Evolutionary conservation across 176 grass and related monocot genomes (phyloP).

Genomic region (Dendrocalamus sinicus): DNA sequence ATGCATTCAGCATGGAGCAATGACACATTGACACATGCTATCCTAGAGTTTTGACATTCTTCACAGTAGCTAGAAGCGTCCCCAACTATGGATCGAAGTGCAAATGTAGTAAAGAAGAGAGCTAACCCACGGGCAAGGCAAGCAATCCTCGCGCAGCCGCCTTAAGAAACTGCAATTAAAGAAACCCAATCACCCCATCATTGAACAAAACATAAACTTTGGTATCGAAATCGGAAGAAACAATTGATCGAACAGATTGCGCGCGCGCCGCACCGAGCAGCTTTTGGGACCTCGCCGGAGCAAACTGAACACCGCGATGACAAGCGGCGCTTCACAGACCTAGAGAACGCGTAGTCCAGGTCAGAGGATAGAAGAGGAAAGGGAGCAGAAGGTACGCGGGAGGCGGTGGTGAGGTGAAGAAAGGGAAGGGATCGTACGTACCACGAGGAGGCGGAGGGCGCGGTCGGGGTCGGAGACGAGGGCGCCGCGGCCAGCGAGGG

Average conservation of each 20-base stretch:
- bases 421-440: constrained; percentile 30
- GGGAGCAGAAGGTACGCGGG: neutral
- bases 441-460: constrained; percentile 71
- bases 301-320: constrained; percentile 70
- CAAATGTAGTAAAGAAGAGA: constrained; percentile 6
- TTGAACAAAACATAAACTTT: neutral
- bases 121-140: constrained; percentile 67
- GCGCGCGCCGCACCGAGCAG: constrained; percentile 57
- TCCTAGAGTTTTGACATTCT: neutral
- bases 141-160: constrained; percentile 60
- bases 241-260: constrained; percentile 21
- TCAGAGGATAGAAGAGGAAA: constrained; percentile 4
- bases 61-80: neutral
- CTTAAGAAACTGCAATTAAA: constrained; percentile 67
- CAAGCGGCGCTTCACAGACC: constrained; percentile 70
- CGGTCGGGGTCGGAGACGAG: constrained; percentile 62
- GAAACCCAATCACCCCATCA: constrained; percentile 24
- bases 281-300: constrained; percentile 55
- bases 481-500: constrained; percentile 31
- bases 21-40: neutral
- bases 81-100: constrained; percentile 5
- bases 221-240: neutral
- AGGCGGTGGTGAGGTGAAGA: neutral
- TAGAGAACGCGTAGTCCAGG: constrained; percentile 22
- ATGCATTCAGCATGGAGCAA: neutral